Conservation (phyloP, 208 protist species). For the Wallacemonas sp. region DNA sequence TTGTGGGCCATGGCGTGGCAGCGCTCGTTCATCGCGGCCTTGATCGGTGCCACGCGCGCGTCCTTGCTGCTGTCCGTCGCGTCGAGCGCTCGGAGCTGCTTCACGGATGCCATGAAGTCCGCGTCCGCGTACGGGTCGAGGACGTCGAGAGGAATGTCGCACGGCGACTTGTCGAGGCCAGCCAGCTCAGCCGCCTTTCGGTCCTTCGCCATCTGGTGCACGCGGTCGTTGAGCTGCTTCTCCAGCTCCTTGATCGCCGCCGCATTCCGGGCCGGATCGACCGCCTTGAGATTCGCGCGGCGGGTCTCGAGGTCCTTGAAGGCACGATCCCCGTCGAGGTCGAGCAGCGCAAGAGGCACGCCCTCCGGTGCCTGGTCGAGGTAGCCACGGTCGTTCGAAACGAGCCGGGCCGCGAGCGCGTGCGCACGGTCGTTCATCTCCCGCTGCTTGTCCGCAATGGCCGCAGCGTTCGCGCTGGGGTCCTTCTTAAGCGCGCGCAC, state of each 20-base stretch:
- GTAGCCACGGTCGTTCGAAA: conserved; percentile 41
- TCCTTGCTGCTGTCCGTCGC: not conserved
- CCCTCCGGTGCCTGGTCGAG: conserved; percentile 34
- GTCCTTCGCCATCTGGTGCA: conserved; percentile 32
- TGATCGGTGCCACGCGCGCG: conserved; percentile 26
- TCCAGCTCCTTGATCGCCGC: conserved; percentile 38
- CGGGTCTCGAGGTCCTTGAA: conserved; percentile 61
- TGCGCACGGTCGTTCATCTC: conserved; percentile 40
- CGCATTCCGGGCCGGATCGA: conserved; percentile 28
- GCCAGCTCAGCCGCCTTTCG: conserved; percentile 34
- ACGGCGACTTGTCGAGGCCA: conserved; percentile 41
- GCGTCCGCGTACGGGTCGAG: conserved; percentile 51
- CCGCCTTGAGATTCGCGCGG: conserved; percentile 50
- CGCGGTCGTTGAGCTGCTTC: conserved; percentile 38
- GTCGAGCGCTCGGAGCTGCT: conserved; percentile 43
- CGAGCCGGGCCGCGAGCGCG: conserved; percentile 20
- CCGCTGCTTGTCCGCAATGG: conserved; percentile 31
- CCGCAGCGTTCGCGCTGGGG: conserved; percentile 27
- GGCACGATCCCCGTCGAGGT: conserved; percentile 29
- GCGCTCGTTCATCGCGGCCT: conserved; percentile 54
- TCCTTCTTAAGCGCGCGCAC: conserved; percentile 42
- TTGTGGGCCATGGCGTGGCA: conserved; percentile 42
- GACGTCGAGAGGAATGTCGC: conserved; percentile 46
- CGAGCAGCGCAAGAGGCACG: conserved; percentile 28
- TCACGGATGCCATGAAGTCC: conserved; percentile 33